Conservation (phyloP, 352 stramenopile species). For the Globisporangium recalcitrans region DNA sequence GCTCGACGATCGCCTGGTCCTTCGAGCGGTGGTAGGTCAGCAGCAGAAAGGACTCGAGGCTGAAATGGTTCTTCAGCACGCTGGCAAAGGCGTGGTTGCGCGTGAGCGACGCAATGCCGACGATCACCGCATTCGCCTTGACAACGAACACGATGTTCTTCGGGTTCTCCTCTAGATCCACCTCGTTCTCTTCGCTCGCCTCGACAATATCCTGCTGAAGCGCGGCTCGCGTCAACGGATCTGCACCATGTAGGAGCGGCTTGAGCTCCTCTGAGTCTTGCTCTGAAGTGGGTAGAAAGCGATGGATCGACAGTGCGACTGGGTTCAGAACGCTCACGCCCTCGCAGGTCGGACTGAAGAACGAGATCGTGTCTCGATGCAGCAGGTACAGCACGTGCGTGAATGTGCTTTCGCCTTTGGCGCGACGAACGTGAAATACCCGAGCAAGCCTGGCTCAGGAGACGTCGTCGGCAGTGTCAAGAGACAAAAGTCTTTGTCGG, state of each 20-base stretch:
- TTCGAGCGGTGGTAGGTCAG: constrained; percentile 65
- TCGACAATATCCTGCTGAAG: constrained; percentile 32
- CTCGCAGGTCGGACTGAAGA: constrained; percentile 35
- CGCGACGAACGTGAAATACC: constrained; percentile 37
- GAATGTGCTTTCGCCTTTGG: constrained; percentile 42
- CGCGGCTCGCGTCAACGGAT: constrained; percentile 24
- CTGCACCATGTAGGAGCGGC: constrained; percentile 20
- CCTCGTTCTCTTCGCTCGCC: constrained; percentile 48
- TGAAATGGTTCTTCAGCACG: constrained; percentile 53
- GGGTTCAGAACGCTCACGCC: constrained; percentile 25
- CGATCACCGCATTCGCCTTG: constrained; percentile 34
- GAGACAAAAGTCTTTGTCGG: constrained; percentile 48
- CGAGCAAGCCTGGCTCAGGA: constrained; percentile 41
- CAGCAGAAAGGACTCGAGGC: constrained; percentile 59
- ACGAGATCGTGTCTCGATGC: constrained; percentile 50
- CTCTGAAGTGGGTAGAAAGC: constrained; percentile 16
- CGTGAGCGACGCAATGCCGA: constrained; percentile 40
- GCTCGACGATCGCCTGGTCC: constrained; percentile 54
- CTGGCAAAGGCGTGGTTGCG: constrained; percentile 43
- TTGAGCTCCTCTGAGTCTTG: constrained; percentile 15
- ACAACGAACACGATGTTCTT: constrained; percentile 54
- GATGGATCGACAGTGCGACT: constrained; percentile 32
- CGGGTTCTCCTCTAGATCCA: constrained; percentile 66
- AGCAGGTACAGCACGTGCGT: constrained; percentile 55
- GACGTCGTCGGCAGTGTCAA: constrained; percentile 48